Evolutionary conservation across 345 rosid genomes (phyloP), one percentile per base, ranked within the genome.

Genomic region (Abelmoschus esculentus): DNA sequence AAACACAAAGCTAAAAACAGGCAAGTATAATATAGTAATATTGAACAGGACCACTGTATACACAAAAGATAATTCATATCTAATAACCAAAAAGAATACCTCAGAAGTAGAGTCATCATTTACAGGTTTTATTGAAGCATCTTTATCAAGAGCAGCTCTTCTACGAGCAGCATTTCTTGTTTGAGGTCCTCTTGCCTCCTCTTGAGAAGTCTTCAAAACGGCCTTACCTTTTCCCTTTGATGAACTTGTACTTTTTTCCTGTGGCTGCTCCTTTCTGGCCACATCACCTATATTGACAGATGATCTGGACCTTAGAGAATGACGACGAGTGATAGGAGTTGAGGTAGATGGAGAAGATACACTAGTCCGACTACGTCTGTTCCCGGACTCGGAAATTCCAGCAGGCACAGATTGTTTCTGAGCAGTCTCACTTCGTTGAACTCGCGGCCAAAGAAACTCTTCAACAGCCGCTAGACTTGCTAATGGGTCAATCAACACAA

Each of bases 211-310:
- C 84, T 90, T 96, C 85, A 96, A 73, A 74, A 96, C 96, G 70
- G 98, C 96, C 83, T 96, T 92, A 71, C 99, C 99, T 84, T 95
- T 95, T 36, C 96, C 99, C 82, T 90, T 95, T 0, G 92, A 92
- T 47, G 92, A 85, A 83, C 86, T 83, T 54, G 87, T 67, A 70
- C 86, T 80, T 82, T 89, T 92, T 78, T 89, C 98, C 66, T 55
- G 92, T 46, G 75, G 56, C 22, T 76, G 70, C 32, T 90, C 98
- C 71, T 83, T 96, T 81, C 75, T 87, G 50, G 90, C 50, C 6
- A 72, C 29, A 75, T 90, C 96, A 32, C 97, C 92, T 61, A 92
- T 86, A 67, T 79, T 92, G 65, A 90, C 84, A 79, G 98, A 81
- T 61, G 96, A 82, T 76, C 93, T 84, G 29, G 96, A 86, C 78